Percentiles rank a stretch among this genome's conserved stretches.
Conservation (phyloP, 2,329 filamentous ascomycete species). For the Coniella vitis region DNA sequence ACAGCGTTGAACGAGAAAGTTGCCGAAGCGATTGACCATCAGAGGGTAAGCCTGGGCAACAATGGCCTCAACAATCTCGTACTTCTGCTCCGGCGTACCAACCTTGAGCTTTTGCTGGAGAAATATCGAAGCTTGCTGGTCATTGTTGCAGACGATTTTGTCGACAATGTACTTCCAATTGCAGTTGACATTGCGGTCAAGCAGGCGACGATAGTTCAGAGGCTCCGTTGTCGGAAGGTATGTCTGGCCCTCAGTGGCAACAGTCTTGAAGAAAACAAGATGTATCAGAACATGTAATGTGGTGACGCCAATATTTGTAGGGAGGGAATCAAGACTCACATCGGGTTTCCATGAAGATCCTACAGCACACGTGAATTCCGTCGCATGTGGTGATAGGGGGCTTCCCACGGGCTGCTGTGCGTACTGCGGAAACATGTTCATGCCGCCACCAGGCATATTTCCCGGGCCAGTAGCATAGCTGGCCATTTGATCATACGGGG, state of each 20-base stretch:
- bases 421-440: constrained; percentile 41
- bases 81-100: constrained; percentile 90
- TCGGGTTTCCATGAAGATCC: constrained; percentile 48
- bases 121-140: constrained; percentile 98
- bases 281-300: constrained; percentile 16
- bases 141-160: constrained; percentile 98
- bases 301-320: no score
- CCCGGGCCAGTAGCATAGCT: constrained; percentile 21
- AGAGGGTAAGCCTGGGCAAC: constrained; percentile 88
- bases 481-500: constrained; percentile 23
- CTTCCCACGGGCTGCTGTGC: constrained; percentile 55
- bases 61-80: constrained; percentile 93
- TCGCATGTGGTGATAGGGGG: constrained; percentile 64
- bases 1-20: constrained; percentile 96
- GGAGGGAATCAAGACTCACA: constrained; percentile 28
- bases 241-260: constrained; percentile 56
- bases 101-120: constrained; percentile 98
- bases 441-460: constrained; percentile 29
- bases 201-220: constrained; percentile 88
- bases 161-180: constrained; percentile 99
- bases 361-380: constrained; percentile 59
- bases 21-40: constrained; percentile 98
- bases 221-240: constrained; percentile 86
- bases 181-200: constrained; percentile 93
- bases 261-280: constrained; percentile 31